Evolutionary conservation across 176 grass and related monocot species (phyloP).

Genomic region (Paspalum notatum): DNA sequence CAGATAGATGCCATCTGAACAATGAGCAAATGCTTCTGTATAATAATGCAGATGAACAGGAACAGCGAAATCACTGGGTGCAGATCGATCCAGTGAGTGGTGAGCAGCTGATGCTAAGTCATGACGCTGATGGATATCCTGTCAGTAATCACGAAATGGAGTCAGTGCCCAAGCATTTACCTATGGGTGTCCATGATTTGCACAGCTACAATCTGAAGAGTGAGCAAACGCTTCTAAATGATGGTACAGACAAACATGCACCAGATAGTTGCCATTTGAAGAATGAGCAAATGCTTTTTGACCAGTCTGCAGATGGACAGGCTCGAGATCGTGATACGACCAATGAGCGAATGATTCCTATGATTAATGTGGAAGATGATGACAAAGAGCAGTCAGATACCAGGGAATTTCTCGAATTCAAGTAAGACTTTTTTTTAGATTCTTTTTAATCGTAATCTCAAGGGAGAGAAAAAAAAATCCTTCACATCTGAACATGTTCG

Average conservation of each 20-base stretch:
- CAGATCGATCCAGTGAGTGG: neutral
- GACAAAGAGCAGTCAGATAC: constrained; percentile 42
- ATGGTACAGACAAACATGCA: constrained; percentile 9
- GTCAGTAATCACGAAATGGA: constrained; percentile 19
- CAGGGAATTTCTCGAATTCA: constrained; percentile 39
- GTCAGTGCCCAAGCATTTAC: constrained; percentile 22
- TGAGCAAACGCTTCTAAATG: constrained; percentile 31
- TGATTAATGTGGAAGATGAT: constrained; percentile 56
- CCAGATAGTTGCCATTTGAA: constrained; percentile 12
- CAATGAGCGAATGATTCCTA: constrained; percentile 34
- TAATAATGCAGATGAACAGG: constrained; percentile 14
- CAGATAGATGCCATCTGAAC: too few species aligned
- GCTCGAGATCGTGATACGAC: neutral
- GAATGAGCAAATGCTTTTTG: constrained; percentile 31
- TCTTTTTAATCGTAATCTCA: constrained; percentile 23
- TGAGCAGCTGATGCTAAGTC: constrained; percentile 17
- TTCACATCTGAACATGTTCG: too few species aligned
- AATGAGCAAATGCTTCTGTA: constrained; percentile 22
- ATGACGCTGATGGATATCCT: constrained; percentile 1
- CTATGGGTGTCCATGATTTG: constrained; percentile 22
- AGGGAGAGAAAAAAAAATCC: too few species aligned
- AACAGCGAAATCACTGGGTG: neutral
- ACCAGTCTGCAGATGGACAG: constrained; percentile 25
- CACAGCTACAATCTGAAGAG: constrained; percentile 17
- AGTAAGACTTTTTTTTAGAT: constrained; percentile 49